Percentiles rank a stretch among this genome's conserved stretches.
Evolutionary conservation across 805 yeast genomes (phyloP).

Genomic region (Cephaloascus fragrans): DNA sequence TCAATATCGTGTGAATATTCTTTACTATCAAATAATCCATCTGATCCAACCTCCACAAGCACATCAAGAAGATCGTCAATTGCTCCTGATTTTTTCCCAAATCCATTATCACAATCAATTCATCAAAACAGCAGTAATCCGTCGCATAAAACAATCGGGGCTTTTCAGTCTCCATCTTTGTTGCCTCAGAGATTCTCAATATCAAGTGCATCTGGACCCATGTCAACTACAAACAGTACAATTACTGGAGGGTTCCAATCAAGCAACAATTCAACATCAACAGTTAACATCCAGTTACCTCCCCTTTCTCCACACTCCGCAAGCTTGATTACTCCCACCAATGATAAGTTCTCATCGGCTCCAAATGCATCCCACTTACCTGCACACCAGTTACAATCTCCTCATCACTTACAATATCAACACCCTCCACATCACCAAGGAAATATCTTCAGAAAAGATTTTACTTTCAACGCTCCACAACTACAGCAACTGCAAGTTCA

Average conservation of each 20-base stretch:
- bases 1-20: constrained; percentile 1
- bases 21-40: not conserved
- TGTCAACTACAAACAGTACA: not conserved
- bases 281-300: not conserved
- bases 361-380: too few species aligned
- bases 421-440: not conserved
- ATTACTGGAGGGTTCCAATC: not conserved
- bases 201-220: not conserved
- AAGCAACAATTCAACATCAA: not conserved
- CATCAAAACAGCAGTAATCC: not conserved
- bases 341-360: not conserved
- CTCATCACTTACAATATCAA: not conserved
- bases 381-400: too few species aligned
- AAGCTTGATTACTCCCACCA: not conserved
- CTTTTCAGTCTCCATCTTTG: not conserved
- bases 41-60: constrained; percentile 7
- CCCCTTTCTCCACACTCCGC: not conserved
- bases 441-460: not conserved
- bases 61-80: constrained; percentile 21
- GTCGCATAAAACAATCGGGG: not conserved
- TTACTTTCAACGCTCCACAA: not conserved
- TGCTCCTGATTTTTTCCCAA: constrained; percentile 29
- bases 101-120: constrained; percentile 12
- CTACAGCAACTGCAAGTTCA: too few species aligned
- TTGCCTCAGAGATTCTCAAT: constrained; percentile 1